These are phyloP conservation scores for Podospora sp. DNA, from an alignment of 495 filamentous ascomycete species.

Conservation along the genomic window DNA sequence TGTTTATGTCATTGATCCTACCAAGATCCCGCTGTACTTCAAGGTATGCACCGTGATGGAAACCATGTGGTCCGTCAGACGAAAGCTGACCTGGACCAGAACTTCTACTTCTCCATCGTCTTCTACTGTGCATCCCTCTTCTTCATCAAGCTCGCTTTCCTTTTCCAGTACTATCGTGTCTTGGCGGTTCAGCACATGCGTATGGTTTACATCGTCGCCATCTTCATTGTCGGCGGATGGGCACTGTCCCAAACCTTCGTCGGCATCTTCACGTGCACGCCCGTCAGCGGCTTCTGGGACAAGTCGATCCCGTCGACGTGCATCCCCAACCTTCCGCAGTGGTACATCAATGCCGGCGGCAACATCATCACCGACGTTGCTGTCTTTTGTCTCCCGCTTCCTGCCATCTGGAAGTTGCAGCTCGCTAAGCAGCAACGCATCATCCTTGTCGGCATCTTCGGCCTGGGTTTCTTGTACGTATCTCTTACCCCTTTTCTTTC, in stretches of 20 bases:
- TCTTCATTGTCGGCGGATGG: conserved; percentile 38
- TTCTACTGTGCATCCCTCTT: conserved; percentile 35
- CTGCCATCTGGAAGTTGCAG: conserved; percentile 41
- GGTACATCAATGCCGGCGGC: conserved; percentile 41
- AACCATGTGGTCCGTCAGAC: no score
- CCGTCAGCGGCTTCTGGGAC: conserved; percentile 38
- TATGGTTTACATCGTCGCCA: conserved; percentile 28
- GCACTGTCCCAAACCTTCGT: conserved; percentile 31
- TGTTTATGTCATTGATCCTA: conserved; percentile 23
- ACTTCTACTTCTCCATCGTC: conserved; percentile 41
- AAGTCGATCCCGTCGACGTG: conserved; percentile 23
- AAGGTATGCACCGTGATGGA: conserved; percentile 14
- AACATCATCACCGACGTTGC: conserved; percentile 45
- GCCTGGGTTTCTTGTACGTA: conserved; percentile 43
- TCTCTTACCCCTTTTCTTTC: background rate
- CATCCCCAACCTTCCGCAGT: conserved; percentile 34
- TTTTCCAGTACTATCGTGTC: conserved; percentile 42
- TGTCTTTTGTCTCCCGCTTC: conserved; percentile 40
- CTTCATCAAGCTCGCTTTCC: conserved; percentile 37
- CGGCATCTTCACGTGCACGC: conserved; percentile 36
- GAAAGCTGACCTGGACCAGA: conserved; percentile 22
- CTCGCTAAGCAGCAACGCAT: conserved; percentile 40
- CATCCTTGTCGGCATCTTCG: conserved; percentile 41
- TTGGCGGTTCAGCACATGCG: conserved; percentile 34
- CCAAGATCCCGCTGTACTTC: conserved; percentile 29